These are phyloP conservation scores for Limnomonas spitsbergensis DNA, from an alignment of 139 green algal genomes.

Conservation along the genomic window DNA sequence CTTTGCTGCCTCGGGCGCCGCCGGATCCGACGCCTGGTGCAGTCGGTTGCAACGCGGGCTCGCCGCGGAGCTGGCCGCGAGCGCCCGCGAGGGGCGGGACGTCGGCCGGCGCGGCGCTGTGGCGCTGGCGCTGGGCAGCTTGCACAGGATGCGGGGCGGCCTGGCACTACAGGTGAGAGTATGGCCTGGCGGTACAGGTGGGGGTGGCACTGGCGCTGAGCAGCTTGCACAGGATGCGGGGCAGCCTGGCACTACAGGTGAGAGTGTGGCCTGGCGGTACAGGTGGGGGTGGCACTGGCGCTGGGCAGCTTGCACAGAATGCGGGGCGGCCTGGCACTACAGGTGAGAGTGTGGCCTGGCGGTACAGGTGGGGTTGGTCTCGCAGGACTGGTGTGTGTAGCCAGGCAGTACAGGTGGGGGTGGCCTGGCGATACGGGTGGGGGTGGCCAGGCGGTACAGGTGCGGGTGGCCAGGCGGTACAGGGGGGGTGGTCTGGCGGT, in stretches of 20 bases:
- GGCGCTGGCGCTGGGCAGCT: constrained; percentile 68
- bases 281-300: constrained; percentile 72
- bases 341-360: constrained; percentile 36
- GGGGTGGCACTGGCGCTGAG: constrained; percentile 75
- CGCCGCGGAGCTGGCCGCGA: constrained; percentile 29
- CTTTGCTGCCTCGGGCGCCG: constrained; percentile 55
- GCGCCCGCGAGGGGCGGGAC: constrained; percentile 18
- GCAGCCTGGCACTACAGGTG: constrained; percentile 64
- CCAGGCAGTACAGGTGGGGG: constrained; percentile 56
- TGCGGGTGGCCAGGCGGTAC: too few relatives aligned
- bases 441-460: too few relatives aligned
- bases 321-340: constrained; percentile 67
- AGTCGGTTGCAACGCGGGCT: constrained; percentile 24
- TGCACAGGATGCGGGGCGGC: constrained; percentile 65
- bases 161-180: constrained; percentile 57
- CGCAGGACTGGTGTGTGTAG: constrained; percentile 72
- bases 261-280: too few relatives aligned
- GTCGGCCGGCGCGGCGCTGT: constrained; percentile 52
- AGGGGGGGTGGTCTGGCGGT: too few relatives aligned
- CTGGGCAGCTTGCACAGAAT: constrained; percentile 66
- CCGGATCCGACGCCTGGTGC: constrained; percentile 42
- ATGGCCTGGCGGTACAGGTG: too few relatives aligned
- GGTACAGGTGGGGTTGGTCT: too few relatives aligned
- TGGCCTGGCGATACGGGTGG: too few relatives aligned
- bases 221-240: constrained; percentile 58